phyloP scores from a whole-genome alignment of 1,139 yeast genomes.

The Saccharomyces hybrid region DNA sequence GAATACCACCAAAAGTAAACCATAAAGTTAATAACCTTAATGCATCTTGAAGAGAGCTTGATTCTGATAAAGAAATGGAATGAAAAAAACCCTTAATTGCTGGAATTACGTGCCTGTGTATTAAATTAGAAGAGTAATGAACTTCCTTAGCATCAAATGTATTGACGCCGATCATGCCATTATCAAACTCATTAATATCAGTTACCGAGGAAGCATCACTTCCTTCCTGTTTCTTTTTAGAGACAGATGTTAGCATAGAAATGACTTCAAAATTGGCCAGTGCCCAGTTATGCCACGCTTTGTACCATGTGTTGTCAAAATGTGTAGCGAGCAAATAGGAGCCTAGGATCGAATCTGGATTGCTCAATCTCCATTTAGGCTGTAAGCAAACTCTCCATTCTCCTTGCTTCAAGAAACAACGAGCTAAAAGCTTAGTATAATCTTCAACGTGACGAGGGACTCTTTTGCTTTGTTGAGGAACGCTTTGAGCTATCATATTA shows the following conservation, averaged over 20 bases:
- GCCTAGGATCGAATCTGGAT: constrained; percentile 71
- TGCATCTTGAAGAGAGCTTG: constrained; percentile 89
- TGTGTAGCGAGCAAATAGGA: constrained; percentile 92
- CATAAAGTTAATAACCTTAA: constrained; percentile 82
- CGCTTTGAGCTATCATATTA: constrained; percentile 67
- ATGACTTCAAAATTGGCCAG: constrained; percentile 93
- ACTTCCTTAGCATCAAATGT: constrained; percentile 17
- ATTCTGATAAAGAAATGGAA: constrained; percentile 79
- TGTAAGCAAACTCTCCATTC: constrained; percentile 92
- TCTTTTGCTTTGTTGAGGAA: constrained; percentile 41
- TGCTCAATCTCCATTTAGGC: constrained; percentile 64
- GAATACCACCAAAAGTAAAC: constrained; percentile 92
- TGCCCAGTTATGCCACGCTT: constrained; percentile 99
- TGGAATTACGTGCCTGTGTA: constrained; percentile 84
- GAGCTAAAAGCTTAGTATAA: constrained; percentile 79
- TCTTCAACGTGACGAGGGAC: constrained; percentile 79
- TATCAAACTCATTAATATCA: constrained; percentile 7
- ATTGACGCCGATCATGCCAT: constrained; percentile 20
- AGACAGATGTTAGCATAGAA: constrained; percentile 49
- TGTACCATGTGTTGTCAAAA: constrained; percentile 89
- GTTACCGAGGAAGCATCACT: constrained; percentile 12
- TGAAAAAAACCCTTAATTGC: constrained; percentile 94
- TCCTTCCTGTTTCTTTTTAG: constrained; percentile 21
- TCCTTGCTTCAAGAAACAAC: constrained; percentile 95
- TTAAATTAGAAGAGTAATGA: constrained; percentile 48